Percentiles rank a stretch among this genome's conserved stretches.
phyloP scores from a whole-genome alignment of 23 red algal genomes.

The Gracilariopsis chorda region DNA sequence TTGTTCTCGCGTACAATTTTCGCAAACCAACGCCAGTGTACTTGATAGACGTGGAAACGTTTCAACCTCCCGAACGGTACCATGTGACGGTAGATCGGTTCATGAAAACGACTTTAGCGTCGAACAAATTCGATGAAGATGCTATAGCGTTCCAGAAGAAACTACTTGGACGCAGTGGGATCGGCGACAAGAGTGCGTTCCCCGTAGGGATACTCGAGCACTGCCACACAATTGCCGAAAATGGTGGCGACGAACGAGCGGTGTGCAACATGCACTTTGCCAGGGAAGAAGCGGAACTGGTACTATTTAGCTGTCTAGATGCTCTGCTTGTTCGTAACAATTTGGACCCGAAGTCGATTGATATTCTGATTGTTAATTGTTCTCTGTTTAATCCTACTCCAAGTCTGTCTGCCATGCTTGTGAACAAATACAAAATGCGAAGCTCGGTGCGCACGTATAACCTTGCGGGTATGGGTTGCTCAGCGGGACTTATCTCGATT shows the following conservation, averaged over 20 bases:
- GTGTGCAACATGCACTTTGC: conserved; percentile 92
- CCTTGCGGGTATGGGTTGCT: conserved; percentile 93
- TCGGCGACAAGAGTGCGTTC: conserved; percentile 79
- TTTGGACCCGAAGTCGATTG: conserved; percentile 62
- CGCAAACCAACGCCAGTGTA: conserved; percentile 65
- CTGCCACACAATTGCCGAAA: conserved; percentile 64
- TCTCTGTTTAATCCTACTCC: conserved; percentile 95
- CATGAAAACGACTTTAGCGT: conserved; percentile 48
- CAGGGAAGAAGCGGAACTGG: conserved; percentile 88
- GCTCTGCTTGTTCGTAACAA: conserved; percentile 70
- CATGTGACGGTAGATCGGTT: conserved; percentile 62
- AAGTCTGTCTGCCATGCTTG: conserved; percentile 94
- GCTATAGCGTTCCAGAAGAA: conserved; percentile 81
- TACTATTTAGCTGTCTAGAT: conserved; percentile 77
- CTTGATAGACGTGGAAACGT: conserved; percentile 85
- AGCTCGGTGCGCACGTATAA: conserved; percentile 87
- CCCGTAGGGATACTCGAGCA: conserved; percentile 73
- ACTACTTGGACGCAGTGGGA: conserved; percentile 73
- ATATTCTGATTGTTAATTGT: conserved; percentile 95
- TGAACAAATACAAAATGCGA: conserved; percentile 96
- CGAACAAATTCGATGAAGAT: conserved; percentile 77
- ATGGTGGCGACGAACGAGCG: conserved; percentile 55
- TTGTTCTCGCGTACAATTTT: conserved; percentile 55
- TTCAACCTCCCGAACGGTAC: conserved; percentile 78
- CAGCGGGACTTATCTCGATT: conserved; percentile 84